These are phyloP conservation scores for Lepraria neglecta DNA, from an alignment of 495 filamentous ascomycete species.

Conservation along the genomic window DNA sequence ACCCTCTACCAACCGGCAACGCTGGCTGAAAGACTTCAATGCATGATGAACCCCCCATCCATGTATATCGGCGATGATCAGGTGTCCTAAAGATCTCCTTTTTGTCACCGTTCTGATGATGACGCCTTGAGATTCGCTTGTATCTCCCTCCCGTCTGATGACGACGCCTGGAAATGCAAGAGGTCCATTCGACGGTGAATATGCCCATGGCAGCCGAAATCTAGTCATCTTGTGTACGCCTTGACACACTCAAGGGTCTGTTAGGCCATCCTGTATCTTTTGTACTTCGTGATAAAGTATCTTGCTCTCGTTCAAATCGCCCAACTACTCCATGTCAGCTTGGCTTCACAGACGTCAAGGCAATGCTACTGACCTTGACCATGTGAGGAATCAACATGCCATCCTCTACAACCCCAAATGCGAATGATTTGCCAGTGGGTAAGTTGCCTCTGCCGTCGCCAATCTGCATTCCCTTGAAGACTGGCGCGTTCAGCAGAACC, in stretches of 20 bases:
- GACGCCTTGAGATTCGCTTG: no score
- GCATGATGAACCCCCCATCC: not conserved
- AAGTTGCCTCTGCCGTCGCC: slow-evolving; percentile 50
- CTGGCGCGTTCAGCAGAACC: slow-evolving; percentile 77
- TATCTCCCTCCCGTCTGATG: not conserved
- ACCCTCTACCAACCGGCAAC: not conserved
- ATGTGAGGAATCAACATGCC: slow-evolving; percentile 54
- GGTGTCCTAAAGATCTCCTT: no score
- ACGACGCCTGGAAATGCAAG: not conserved
- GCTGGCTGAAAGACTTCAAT: not conserved
- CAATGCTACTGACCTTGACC: slow-evolving; percentile 56
- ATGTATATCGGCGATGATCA: no score
- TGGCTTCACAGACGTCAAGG: slow-evolving; percentile 18
- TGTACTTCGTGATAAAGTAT: slow-evolving; percentile 39
- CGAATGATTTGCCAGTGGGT: slow-evolving; percentile 49
- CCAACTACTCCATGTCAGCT: slow-evolving; percentile 36
- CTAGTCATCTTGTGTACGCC: not conserved
- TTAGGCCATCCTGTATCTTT: slow-evolving; percentile 29
- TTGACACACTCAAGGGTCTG: not conserved
- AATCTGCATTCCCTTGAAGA: slow-evolving; percentile 67
- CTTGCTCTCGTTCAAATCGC: slow-evolving; percentile 37
- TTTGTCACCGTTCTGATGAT: no score
- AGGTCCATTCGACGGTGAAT: not conserved
- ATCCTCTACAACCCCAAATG: slow-evolving; percentile 57
- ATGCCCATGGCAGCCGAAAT: no score